Base-by-base conservation (phyloP, 2,329 filamentous ascomycete species). In the Pyrenophora graminea region DNA sequence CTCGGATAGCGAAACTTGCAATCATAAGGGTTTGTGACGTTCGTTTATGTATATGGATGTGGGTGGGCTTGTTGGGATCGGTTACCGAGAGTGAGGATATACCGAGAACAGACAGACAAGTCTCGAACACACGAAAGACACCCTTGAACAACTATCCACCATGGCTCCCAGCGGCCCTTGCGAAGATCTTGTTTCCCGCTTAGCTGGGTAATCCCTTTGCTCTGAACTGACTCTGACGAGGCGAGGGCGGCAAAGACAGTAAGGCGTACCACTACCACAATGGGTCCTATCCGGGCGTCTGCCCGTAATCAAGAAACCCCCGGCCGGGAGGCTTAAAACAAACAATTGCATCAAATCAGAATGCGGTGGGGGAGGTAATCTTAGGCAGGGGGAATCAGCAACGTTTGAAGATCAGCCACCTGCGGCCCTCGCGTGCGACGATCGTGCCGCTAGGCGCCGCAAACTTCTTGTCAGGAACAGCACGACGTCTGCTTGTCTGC, bases 401-500 rank as follows among this genome's bases (percentile, higher is more conserved):
- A 47, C 49, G 67, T 69, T 71, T 70, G 63, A 64, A 54, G 59
- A 64, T 65, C 66, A 68, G 68, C 68, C 67, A 67, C 67, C 48
- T 49, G 32, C 25, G 53, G 56, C 53, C 58, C 60, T 61, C 61
- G 62, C 57, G 50, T 58, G 60, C 38, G 49, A 52, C 45, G 53
- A 53, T 45, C 34, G 50, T 55, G 52, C 50, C 56, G 48, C 51
- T 63, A 62, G 51, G 61, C 63, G 58, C 59, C 48, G 48, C 48
- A 41, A 47, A 48, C 43, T 37, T 48, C 7, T 49, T 52, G 51
- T 55, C 56, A 58, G 54, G 55, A 59, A 61, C 59, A 43, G 48
- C 32, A 37, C 37, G 19, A 19, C 33, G 19, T 21, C 19, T 21
- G 19, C 19, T 21, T 21, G 19, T 21, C 36, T 45, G 38, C 51